Conservation (phyloP, 164 flowering plant species). For the Pachysandra terminalis region DNA sequence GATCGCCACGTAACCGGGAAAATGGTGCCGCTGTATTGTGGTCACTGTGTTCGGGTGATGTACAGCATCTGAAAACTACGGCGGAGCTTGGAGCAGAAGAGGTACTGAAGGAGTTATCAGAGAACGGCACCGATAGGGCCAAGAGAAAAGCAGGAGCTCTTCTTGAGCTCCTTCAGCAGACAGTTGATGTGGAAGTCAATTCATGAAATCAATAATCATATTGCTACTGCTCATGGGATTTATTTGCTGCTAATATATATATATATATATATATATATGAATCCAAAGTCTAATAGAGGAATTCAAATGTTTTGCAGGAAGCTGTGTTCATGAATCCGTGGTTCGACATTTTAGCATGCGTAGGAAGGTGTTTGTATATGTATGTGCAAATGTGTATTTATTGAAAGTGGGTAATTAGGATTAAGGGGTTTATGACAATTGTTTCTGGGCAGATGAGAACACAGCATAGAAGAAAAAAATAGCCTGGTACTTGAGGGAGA, state of each 20-base stretch:
- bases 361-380: no score
- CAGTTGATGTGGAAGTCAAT: slow-evolving; percentile 2
- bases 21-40: slow-evolving; percentile 23
- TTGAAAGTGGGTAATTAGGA: no score
- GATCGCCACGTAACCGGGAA: slow-evolving; percentile 28
- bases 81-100: slow-evolving; percentile 25
- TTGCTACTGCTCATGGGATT: no score
- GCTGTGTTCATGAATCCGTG: not conserved
- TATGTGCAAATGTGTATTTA: no score
- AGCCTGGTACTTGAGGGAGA: no score
- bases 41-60: slow-evolving; percentile 16
- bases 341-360: not conserved
- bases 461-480: no score
- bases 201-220: slow-evolving; percentile 3
- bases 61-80: slow-evolving; percentile 14
- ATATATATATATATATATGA: no score
- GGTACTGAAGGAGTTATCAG: slow-evolving; percentile 24
- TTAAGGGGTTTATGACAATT: no score
- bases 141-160: slow-evolving; percentile 24
- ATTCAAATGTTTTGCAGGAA: not conserved
- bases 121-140: slow-evolving; percentile 24
- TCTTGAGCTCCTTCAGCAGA: slow-evolving; percentile 14
- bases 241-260: no score
- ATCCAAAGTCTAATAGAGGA: no score
- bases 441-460: no score